These are phyloP conservation scores for Cordyceps cicadae DNA, from an alignment of 2,329 filamentous ascomycete genomes.

Conservation along the genomic window DNA sequence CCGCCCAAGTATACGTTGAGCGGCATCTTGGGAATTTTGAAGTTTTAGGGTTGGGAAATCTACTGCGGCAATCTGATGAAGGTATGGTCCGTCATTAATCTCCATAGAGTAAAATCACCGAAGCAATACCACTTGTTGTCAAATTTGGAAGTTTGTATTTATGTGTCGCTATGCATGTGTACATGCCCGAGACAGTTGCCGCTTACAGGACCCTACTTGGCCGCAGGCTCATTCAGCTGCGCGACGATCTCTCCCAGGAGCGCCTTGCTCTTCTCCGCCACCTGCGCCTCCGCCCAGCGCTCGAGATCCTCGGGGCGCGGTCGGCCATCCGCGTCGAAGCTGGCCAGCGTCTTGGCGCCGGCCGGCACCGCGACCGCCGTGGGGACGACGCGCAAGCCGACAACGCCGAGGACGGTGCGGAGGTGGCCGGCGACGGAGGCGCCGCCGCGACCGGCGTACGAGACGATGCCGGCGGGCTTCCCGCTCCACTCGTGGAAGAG, in stretches of 20 bases:
- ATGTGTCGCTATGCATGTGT: too few relatives aligned
- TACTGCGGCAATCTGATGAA: too few relatives aligned
- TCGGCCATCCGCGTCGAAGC: neutral
- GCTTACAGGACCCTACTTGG: neutral
- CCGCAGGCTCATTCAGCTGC: neutral
- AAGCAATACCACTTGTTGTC: neutral
- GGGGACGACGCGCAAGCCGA: neutral
- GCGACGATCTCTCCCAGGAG: conserved; percentile 5
- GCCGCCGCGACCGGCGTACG: conserved; percentile 41
- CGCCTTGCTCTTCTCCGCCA: conserved; percentile 1
- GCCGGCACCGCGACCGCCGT: neutral
- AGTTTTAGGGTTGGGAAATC: too few relatives aligned
- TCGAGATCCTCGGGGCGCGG: conserved; percentile 6
- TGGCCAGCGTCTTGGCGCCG: conserved; percentile 3
- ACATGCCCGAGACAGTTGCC: too few relatives aligned
- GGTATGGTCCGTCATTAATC: neutral
- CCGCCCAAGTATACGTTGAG: too few relatives aligned
- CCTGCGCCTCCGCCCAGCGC: neutral
- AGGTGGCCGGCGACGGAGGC: conserved; percentile 2
- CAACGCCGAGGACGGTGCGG: neutral
- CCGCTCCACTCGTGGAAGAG: conserved; percentile 46
- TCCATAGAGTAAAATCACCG: neutral
- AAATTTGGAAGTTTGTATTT: neutral
- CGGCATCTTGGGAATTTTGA: too few relatives aligned
- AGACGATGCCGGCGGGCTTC: conserved; percentile 44